These are phyloP conservation scores for Blastocystis sp. DNA, from an alignment of 352 stramenopile species.

Conservation along the genomic window DNA sequence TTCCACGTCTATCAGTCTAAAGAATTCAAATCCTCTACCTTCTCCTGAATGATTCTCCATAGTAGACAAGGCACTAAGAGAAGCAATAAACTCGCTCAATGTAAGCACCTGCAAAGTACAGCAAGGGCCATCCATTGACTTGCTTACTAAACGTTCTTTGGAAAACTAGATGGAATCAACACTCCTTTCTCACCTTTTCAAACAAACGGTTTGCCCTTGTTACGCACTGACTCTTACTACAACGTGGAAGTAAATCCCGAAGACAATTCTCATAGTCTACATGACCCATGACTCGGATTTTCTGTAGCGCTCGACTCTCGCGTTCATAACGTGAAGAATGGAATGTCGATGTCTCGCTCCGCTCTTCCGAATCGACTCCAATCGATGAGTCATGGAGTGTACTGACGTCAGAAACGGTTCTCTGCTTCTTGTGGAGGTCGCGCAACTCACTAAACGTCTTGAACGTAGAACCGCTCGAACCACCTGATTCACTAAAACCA, in stretches of 20 bases:
- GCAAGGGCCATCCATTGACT: conserved; percentile 11
- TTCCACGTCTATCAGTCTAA: not conserved
- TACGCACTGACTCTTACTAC: conserved; percentile 29
- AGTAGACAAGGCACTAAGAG: not conserved
- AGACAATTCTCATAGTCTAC: conserved; percentile 34
- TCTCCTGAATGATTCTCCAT: not conserved
- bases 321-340: not conserved
- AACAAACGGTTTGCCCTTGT: conserved; percentile 30
- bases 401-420: not conserved
- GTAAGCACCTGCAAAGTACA: not conserved
- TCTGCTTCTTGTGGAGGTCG: not conserved
- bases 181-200: not conserved
- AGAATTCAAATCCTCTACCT: not conserved
- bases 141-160: conserved; percentile 34
- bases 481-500: no score
- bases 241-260: not conserved
- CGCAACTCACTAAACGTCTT: not conserved
- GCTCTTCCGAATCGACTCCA: not conserved
- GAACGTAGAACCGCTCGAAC: not conserved
- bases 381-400: conserved; percentile 43
- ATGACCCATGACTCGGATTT: not conserved
- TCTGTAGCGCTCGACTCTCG: not conserved
- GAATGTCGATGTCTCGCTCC: not conserved
- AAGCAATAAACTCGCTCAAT: not conserved
- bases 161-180: not conserved